phyloP scores from a whole-genome alignment of 2,329 filamentous ascomycete species.

The Neofusicoccum umdonicola region DNA sequence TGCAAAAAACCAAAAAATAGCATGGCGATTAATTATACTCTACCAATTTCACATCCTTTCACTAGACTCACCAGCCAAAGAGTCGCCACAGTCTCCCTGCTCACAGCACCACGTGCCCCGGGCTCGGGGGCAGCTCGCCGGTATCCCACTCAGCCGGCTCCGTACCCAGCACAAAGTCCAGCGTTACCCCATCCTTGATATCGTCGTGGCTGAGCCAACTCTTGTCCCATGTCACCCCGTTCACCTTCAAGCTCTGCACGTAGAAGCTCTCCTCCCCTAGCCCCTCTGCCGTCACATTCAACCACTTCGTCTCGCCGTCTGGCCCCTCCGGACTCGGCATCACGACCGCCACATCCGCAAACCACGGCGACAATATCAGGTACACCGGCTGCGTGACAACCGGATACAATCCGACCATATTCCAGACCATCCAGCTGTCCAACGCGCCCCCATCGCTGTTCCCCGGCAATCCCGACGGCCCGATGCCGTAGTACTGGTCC shows the following conservation, averaged over 20 bases:
- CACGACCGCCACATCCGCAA: conserved; percentile 33
- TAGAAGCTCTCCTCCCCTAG: conserved; percentile 48
- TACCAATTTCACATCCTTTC: not conserved
- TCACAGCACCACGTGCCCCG: conserved; percentile 32
- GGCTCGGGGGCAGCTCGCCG: conserved; percentile 61
- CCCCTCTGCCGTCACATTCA: conserved; percentile 49
- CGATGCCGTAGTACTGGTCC: conserved; percentile 33
- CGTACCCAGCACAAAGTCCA: conserved; percentile 63
- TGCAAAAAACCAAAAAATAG: too few relatives aligned
- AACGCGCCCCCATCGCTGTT: conserved; percentile 46
- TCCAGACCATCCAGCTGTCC: conserved; percentile 50
- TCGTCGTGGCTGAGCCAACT: conserved; percentile 58
- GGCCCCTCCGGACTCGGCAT: conserved; percentile 16
- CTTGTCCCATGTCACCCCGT: conserved; percentile 51
- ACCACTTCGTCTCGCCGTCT: conserved; percentile 26
- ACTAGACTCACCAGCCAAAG: not conserved
- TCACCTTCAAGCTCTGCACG: conserved; percentile 54
- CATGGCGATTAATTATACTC: too few relatives aligned
- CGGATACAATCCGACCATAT: conserved; percentile 47
- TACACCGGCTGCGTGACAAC: conserved; percentile 41
- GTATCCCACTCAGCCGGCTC: conserved; percentile 57
- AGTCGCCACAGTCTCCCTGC: not conserved
- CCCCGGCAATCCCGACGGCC: conserved; percentile 38
- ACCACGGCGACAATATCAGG: conserved; percentile 40
- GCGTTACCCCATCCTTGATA: conserved; percentile 50